phyloP scores from a whole-genome alignment of 2,329 filamentous ascomycete genomes.

The Pseudonectria buxi region DNA sequence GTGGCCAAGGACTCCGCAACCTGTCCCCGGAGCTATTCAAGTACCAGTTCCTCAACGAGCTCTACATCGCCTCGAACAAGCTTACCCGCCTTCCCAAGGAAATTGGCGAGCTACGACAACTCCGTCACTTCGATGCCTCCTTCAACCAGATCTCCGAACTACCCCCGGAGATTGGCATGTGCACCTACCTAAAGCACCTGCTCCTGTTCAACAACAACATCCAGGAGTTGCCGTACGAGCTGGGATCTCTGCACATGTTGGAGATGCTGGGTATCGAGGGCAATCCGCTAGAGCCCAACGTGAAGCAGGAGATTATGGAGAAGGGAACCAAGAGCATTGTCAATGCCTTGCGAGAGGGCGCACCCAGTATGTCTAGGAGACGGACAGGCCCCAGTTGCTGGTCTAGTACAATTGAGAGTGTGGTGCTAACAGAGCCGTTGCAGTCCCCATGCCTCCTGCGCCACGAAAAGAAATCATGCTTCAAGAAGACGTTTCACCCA shows the following conservation, averaged over 20 bases:
- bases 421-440: constrained; percentile 15
- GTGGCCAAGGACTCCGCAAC: constrained; percentile 87
- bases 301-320: constrained; percentile 79
- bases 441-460: constrained; percentile 70
- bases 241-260: constrained; percentile 82
- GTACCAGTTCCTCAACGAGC: constrained; percentile 83
- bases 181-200: constrained; percentile 81
- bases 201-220: constrained; percentile 89
- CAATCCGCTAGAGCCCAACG: constrained; percentile 70
- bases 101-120: constrained; percentile 74
- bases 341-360: constrained; percentile 73
- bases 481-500: constrained; percentile 54
- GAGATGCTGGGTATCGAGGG: constrained; percentile 89
- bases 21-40: constrained; percentile 73
- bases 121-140: constrained; percentile 81
- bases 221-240: constrained; percentile 70
- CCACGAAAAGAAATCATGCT: constrained; percentile 76
- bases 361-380: constrained; percentile 59
- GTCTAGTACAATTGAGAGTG: not conserved
- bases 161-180: constrained; percentile 92
- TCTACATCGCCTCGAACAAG: constrained; percentile 92
- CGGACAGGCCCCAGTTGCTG: not conserved
- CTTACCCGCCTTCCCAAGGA: constrained; percentile 70
- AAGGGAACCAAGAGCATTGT: constrained; percentile 83
- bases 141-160: constrained; percentile 77